Evolutionary conservation across 176 grass and related monocot species (phyloP), one percentile per base, ranked within the genome.

Genomic region (Pontederia paniculata): DNA sequence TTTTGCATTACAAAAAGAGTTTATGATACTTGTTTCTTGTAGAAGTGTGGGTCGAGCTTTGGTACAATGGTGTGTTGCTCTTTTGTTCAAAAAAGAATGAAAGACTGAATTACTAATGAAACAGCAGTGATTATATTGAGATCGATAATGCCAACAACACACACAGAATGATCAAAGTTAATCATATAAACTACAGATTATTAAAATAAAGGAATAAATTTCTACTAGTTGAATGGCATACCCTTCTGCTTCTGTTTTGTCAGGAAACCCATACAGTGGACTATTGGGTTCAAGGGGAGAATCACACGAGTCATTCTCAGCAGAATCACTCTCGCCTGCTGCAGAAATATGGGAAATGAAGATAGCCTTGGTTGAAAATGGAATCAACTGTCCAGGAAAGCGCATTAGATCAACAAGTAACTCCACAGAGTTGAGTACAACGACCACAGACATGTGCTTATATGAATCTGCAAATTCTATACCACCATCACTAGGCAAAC

Each of bases 251-350:
- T 72, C 69, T 18, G 51, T 49, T 62, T 48, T 72, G 45, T 72
- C 69, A 25, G 45, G 61, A 17, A 61, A 58, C 55, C 83, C 81
- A 52, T 72, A 90, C 19, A 97, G 52, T 42, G 93, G 93, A 71
- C 93, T 97, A 51, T 91, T 97, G 12, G 93, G 86, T 71, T 97
- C 93, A 71, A 91, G 83, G 9, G 93, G 93, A 78, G 93, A 97
- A 76, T 97, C 86, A 69, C 86, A 97, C 55, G 93, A 97, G 75
- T 97, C 93, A 79, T 91, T 81, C 37, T 97, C 86, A 41, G 65
- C 93, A 66, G 86, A 97, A 45, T 97, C 93, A 42, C 74, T 84
- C 77, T 97, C 93, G 57, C 83, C 93, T 54, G 93, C 62, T 55
- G 86, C 83, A 68, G 86, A 90, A 67, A 90, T 84, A 71, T 97